A percentile compares a stretch with the other conserved stretches of the same genome.
phyloP scores from a whole-genome alignment of 345 rosid species.

The Salix arbutifolia region DNA sequence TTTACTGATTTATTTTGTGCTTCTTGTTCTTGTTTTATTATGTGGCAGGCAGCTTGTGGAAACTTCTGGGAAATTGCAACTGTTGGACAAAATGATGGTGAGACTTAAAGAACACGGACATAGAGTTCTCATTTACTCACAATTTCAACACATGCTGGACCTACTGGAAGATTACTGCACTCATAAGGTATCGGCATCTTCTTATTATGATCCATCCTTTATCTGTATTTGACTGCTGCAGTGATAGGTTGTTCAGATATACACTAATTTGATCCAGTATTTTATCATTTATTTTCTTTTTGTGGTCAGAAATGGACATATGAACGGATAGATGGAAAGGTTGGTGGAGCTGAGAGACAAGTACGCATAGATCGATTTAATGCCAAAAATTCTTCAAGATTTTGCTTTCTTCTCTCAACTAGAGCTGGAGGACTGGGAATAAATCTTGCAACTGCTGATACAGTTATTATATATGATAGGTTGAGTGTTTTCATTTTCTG shows the following conservation, averaged over 20 bases:
- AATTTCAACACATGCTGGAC: conserved; percentile 98
- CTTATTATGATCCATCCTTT: conserved; percentile 7
- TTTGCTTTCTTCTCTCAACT: conserved; percentile 95
- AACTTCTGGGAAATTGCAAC: conserved; percentile 85
- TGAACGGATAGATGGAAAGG: conserved; percentile 98
- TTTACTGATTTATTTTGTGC: not conserved
- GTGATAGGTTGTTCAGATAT: conserved; percentile 12
- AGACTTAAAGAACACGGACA: conserved; percentile 95
- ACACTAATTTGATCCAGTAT: not conserved
- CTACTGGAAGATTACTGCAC: conserved; percentile 88
- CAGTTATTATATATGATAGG: conserved; percentile 98
- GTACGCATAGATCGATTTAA: conserved; percentile 96
- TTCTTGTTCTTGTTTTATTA: not conserved
- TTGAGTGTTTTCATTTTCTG: conserved; percentile 21
- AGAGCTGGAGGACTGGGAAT: conserved; percentile 99
- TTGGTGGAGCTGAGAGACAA: conserved; percentile 99
- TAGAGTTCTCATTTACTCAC: conserved; percentile 94
- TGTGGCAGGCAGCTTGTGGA: conserved; percentile 70
- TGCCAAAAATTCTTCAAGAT: conserved; percentile 81
- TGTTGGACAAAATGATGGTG: conserved; percentile 96
- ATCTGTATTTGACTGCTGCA: not conserved
- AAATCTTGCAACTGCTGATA: conserved; percentile 99
- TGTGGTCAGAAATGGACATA: conserved; percentile 71
- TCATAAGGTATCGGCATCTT: conserved; percentile 48
- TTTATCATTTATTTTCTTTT: conserved; percentile 1